Evolutionary conservation across 495 filamentous ascomycete genomes (phyloP).

Genomic region (Aspergillus leporis): DNA sequence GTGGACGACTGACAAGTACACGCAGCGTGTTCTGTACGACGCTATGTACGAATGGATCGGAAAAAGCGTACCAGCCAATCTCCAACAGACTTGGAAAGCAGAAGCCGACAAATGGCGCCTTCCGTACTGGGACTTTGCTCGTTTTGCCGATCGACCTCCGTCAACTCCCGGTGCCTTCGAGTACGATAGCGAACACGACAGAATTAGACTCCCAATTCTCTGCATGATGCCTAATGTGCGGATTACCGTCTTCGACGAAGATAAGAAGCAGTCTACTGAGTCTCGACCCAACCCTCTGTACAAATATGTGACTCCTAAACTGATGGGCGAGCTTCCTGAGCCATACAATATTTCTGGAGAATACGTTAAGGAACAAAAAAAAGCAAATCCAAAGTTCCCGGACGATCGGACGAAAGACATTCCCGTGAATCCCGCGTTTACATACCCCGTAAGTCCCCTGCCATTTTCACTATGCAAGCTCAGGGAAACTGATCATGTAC

Average conservation of each 20-base stretch:
- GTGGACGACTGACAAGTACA: constrained; percentile 2
- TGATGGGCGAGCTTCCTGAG: constrained; percentile 4
- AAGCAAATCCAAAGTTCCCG: too few species aligned
- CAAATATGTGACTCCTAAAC: constrained; percentile 5
- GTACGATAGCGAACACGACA: neutral
- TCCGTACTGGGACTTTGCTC: constrained; percentile 14
- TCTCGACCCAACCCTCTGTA: constrained; percentile 9
- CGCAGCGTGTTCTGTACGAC: constrained; percentile 5
- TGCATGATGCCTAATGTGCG: constrained; percentile 7
- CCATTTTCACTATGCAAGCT: neutral
- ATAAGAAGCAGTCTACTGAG: neutral
- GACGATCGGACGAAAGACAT: too few species aligned
- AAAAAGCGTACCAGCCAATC: neutral
- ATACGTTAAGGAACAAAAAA: neutral
- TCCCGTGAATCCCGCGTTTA: neutral
- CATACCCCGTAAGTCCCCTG: constrained; percentile 7
- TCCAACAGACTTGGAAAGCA: neutral
- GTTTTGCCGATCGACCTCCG: neutral
- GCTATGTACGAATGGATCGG: constrained; percentile 2
- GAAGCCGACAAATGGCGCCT: constrained; percentile 11
- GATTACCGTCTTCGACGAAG: neutral
- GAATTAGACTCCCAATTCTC: constrained; percentile 8
- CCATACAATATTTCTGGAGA: constrained; percentile 6
- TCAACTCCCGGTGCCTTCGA: neutral
- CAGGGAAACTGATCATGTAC: neutral